Evolutionary conservation across 2,329 filamentous ascomycete species (phyloP), one percentile per base, ranked within the genome.

Genomic region (Chaetomium strumarium): DNA sequence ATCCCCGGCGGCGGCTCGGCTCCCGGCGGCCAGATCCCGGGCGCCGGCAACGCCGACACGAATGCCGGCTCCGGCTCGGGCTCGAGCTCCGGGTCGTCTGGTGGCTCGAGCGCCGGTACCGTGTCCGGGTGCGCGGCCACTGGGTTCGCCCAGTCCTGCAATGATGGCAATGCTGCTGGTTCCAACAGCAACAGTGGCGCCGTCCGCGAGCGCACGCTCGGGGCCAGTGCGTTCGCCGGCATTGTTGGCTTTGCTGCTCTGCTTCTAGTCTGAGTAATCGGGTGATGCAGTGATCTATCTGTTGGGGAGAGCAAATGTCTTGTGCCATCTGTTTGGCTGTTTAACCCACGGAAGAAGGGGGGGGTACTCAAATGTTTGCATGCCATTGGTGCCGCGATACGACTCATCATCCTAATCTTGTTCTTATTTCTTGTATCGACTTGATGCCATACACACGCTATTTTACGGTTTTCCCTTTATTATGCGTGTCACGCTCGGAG

Each of bases 121-220:
- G 40, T 63, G 14, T 11, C 43, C 13, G 62, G 64, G 53, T 77
- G 74, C 58, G 59, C 66, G 11, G 57, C 64, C 8, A 66, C 58
- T 31, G 66, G 66, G 44, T 78, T 77, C 60, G 66, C 68, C 51
- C 72, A 76, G 60, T 59, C 66, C 52, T 75, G 72, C 60, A 24
- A 38, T 5, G 16, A 67, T 54, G 59, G 62, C 57, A 57, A 56
- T 47, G 52, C 46, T 41, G 57, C 53, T 33, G 51, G 55, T 51
- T 41, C 53, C 33, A 65, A 65, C 51, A 64, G 64, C 10, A 73
- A 69, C 43, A 64, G 58, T 43, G 60, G 63, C n/a, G 57, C 55
- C 17, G 55, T 65, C 46, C 53, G 58, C 17, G 62, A 67, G 47
- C 55, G 63, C 43, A 60, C 63, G 24, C 53, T 67, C 14, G 66